Evolutionary conservation across 2,329 filamentous ascomycete species (phyloP), one percentile per base, ranked within the genome.

Genomic region (Hortaea werneckii): DNA sequence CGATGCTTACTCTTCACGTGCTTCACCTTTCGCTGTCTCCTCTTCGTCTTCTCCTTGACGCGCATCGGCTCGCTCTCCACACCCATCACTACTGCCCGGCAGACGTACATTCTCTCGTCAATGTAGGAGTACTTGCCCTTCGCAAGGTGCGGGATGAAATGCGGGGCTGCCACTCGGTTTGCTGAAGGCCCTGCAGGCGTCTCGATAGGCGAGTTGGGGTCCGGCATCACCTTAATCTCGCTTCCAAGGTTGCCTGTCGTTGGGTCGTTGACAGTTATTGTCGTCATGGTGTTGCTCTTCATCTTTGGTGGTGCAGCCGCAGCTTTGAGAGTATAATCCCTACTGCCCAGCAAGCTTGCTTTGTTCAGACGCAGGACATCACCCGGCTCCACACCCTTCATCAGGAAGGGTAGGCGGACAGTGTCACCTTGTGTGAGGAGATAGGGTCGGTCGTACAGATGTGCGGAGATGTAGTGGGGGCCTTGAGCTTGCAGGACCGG

Each of bases 341-440:
- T 77, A 55, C 83, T 90, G 28, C 92, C 92, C 39, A 98, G 70
- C 44, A 83, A 73, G 37, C 80, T 83, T 26, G 88, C 92, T 46
- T 88, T 83, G 69, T 95, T 90, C 47, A 98, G 76, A 5, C 89
- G 85, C 49, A 98, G 74, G 34, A 94, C 72, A 63, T 96, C 90
- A 28, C 92, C 92, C 1, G 88, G 82, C 48, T 64, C 58, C 37
- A 73, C 70, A 47, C 65, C 57, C 13, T 67, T 65, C 70, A 74
- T 74, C 12, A 67, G 63, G 59, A 74, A 75, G 2, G 72, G 72
- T 7, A 75, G 63, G 10, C 71, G 70, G 5, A 75, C 41, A 0
- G 65, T 69, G 50, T 75, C 72, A 55, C 72, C 72, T 44, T 61
- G 56, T 5, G 84, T 88, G 54, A 92, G 76, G 29, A 92, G 83